phyloP scores from a whole-genome alignment of 2,329 filamentous ascomycete species.

The Penicillium sp. region DNA sequence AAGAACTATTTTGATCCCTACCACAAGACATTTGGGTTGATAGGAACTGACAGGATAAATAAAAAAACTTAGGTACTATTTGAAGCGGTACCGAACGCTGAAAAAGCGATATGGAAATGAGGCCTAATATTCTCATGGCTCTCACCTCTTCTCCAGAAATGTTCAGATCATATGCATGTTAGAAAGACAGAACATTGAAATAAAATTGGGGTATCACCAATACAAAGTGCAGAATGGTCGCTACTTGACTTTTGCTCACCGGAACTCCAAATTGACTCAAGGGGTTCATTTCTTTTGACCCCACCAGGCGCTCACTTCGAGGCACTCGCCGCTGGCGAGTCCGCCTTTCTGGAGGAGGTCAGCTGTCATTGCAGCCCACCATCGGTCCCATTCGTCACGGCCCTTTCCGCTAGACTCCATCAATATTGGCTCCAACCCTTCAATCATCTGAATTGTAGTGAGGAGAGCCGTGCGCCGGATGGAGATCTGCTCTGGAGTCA shows the following conservation, averaged over 20 bases:
- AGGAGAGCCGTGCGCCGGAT: constrained; percentile 76
- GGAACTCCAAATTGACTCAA: constrained; percentile 30
- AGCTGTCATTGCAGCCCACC: constrained; percentile 83
- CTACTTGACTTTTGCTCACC: constrained; percentile 28
- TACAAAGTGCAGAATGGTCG: constrained; percentile 35
- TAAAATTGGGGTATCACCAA: constrained; percentile 39
- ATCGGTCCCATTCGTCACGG: constrained; percentile 87
- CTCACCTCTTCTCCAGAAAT: constrained; percentile 13
- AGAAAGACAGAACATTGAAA: constrained; percentile 15
- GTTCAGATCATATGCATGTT: constrained; percentile 21
- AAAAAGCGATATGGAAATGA: constrained; percentile 70
- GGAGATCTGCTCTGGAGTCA: constrained; percentile 68
- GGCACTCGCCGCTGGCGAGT: constrained; percentile 77
- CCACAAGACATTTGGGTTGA: constrained; percentile 5
- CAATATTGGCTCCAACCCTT: constrained; percentile 78
- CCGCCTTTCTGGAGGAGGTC: constrained; percentile 77
- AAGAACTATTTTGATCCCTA: constrained; percentile 9
- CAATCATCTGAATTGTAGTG: constrained; percentile 78
- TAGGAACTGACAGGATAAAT: constrained; percentile 24
- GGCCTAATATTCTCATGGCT: constrained; percentile 10
- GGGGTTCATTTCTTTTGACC: constrained; percentile 52
- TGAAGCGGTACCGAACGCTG: constrained; percentile 85
- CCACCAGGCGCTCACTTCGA: constrained; percentile 68
- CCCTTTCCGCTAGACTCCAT: constrained; percentile 81
- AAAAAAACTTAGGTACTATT: constrained; percentile 68